These are phyloP conservation scores for Backusella westeae DNA, from an alignment of 192 early-diverging fungal genomes.

Conservation along the genomic window DNA sequence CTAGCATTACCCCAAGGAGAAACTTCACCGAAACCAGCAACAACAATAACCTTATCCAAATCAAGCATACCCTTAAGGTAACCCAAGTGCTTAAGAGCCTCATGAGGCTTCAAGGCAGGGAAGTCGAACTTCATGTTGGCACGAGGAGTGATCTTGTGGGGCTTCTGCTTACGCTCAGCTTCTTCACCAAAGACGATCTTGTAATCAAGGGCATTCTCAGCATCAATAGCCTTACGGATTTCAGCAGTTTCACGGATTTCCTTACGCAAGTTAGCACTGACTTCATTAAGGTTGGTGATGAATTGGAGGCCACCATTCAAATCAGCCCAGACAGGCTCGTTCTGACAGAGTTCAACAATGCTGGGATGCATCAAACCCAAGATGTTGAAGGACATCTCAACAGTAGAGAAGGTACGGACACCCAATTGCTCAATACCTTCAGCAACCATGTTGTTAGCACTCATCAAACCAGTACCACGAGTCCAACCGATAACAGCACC, in stretches of 20 bases:
- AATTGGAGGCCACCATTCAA: conserved; percentile 90
- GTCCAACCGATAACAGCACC: conserved; percentile 98
- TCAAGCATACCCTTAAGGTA: conserved; percentile 77
- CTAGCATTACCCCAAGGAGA: conserved; percentile 86
- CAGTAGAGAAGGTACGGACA: conserved; percentile 86
- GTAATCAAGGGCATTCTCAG: conserved; percentile 77
- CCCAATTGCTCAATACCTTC: conserved; percentile 86
- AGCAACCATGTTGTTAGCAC: conserved; percentile 84
- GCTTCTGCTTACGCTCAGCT: conserved; percentile 57
- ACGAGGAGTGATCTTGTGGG: conserved; percentile 73
- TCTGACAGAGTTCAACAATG: conserved; percentile 68
- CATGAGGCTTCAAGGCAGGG: conserved; percentile 62
- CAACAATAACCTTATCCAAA: conserved; percentile 88
- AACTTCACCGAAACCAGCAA: conserved; percentile 94
- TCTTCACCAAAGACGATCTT: conserved; percentile 73
- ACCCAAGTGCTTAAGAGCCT: conserved; percentile 61
- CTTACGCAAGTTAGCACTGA: conserved; percentile 70
- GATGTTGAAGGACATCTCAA: conserved; percentile 95
- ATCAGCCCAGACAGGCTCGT: conserved; percentile 86
- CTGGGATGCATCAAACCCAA: conserved; percentile 81
- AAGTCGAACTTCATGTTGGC: conserved; percentile 87
- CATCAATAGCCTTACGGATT: conserved; percentile 78
- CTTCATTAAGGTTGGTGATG: conserved; percentile 80
- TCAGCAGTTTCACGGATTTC: conserved; percentile 84
- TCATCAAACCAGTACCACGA: conserved; percentile 95